These are phyloP conservation scores for Ogataea angusta DNA, from an alignment of 805 yeast species.

Conservation along the genomic window DNA sequence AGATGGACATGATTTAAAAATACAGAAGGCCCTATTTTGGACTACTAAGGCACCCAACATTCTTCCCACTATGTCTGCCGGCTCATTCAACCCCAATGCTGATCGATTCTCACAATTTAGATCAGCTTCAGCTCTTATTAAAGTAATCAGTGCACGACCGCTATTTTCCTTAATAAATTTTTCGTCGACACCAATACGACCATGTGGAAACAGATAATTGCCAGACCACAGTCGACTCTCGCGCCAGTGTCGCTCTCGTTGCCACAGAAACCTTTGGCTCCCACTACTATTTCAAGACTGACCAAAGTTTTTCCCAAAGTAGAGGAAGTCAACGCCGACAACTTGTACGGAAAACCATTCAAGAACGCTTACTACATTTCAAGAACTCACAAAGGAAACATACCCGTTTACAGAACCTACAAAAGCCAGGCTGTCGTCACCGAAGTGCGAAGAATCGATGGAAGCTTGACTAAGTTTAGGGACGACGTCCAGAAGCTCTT, in stretches of 20 bases:
- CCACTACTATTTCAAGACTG: conserved; percentile 11
- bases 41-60: too few species aligned
- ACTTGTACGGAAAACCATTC: conserved; percentile 35
- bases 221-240: conserved; percentile 20
- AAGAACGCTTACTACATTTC: conserved; percentile 38
- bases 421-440: conserved; percentile 65
- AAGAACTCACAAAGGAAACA: conserved; percentile 60
- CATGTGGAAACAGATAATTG: conserved; percentile 7
- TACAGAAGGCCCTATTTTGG: too few species aligned
- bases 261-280: neutral
- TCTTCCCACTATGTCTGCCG: too few species aligned
- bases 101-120: neutral
- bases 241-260: conserved; percentile 1
- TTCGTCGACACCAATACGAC: neutral
- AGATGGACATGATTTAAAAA: too few species aligned
- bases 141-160: neutral
- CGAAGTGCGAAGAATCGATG: conserved; percentile 67
- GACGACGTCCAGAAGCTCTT: conserved; percentile 56
- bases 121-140: neutral
- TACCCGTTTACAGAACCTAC: conserved; percentile 77
- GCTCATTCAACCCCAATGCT: too few species aligned
- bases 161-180: neutral
- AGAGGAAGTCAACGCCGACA: conserved; percentile 21
- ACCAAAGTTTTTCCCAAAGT: conserved; percentile 27
- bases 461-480: conserved; percentile 63